phyloP scores from a whole-genome alignment of 352 stramenopile species.

The Saprolegnia diclina region DNA sequence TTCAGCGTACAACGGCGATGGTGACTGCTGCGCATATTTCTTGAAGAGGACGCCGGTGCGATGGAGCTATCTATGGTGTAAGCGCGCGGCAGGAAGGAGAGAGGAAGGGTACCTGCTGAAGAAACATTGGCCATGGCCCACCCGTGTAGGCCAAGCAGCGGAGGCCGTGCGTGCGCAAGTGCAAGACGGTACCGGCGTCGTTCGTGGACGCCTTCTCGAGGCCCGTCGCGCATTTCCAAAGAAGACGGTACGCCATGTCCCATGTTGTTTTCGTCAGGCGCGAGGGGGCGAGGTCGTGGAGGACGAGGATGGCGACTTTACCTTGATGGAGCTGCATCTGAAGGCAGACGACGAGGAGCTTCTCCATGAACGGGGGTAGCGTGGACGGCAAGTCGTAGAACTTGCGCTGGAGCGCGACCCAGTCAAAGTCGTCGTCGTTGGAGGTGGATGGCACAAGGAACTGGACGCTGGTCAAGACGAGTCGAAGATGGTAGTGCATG shows the following conservation, averaged over 20 bases:
- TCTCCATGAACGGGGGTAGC: slow-evolving; percentile 22
- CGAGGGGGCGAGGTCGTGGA: background rate
- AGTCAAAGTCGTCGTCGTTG: background rate
- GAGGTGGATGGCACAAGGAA: background rate
- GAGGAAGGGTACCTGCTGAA: slow-evolving; percentile 18
- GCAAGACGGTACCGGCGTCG: slow-evolving; percentile 3
- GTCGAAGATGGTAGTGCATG: background rate
- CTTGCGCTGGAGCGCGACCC: background rate
- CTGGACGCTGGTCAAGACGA: background rate
- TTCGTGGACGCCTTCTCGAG: background rate
- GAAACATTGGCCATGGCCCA: background rate
- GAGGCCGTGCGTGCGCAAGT: slow-evolving; percentile 16
- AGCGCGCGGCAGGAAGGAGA: background rate
- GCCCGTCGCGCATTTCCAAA: slow-evolving; percentile 17
- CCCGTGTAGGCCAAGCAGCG: slow-evolving; percentile 9
- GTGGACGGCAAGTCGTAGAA: background rate
- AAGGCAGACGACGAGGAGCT: slow-evolving; percentile 22
- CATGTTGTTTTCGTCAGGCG: slow-evolving; percentile 18
- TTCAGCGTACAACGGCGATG: slow-evolving; percentile 9
- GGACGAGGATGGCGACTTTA: background rate
- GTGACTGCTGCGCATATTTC: slow-evolving; percentile 20
- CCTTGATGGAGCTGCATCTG: slow-evolving; percentile 22
- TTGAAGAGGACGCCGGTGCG: slow-evolving; percentile 10
- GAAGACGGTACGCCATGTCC: slow-evolving; percentile 19
- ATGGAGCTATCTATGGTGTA: slow-evolving; percentile 10